phyloP scores from a whole-genome alignment of 306 rosid genomes.

The Cucurbita ficifolia region DNA sequence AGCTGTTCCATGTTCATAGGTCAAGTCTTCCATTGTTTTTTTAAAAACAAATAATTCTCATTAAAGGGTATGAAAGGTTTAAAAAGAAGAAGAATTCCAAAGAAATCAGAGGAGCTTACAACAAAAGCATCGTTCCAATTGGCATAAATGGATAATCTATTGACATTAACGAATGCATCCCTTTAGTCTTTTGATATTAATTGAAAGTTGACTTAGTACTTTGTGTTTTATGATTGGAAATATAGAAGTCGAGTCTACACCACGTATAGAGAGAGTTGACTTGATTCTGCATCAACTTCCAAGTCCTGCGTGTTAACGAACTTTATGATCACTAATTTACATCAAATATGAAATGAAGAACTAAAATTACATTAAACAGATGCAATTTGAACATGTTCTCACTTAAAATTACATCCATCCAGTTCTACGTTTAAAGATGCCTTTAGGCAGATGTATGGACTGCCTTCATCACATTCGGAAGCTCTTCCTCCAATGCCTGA shows the following conservation, averaged over 20 bases:
- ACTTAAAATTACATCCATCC: conserved; percentile 18
- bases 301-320: background rate
- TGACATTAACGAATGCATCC: no score
- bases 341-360: no score
- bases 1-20: background rate
- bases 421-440: conserved; percentile 71
- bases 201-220: background rate
- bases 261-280: background rate
- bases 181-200: no score
- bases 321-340: background rate
- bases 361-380: background rate
- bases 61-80: background rate
- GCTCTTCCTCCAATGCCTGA: conserved; percentile 95
- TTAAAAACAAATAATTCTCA: background rate
- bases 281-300: background rate
- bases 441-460: conserved; percentile 53
- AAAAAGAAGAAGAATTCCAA: background rate
- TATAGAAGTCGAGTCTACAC: background rate
- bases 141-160: no score
- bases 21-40: background rate
- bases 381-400: background rate
- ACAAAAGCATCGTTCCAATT: background rate
- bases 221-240: background rate
- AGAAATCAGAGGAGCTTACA: background rate
- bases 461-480: conserved; percentile 42